Evolutionary conservation across 2,329 filamentous ascomycete genomes (phyloP), one percentile per base, ranked within the genome.

Genomic region (Apiospora phragmitis): DNA sequence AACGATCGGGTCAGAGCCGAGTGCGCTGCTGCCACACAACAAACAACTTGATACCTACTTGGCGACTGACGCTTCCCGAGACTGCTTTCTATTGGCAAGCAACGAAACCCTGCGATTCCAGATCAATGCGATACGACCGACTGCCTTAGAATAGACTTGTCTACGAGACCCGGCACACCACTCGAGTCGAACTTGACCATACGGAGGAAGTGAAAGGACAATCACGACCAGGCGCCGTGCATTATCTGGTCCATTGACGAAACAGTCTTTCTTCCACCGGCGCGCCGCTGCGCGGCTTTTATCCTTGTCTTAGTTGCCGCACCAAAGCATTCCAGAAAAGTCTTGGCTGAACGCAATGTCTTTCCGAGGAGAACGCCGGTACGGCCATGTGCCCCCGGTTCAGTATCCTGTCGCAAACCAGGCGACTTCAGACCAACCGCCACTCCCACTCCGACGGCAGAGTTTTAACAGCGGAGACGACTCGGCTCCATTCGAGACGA

Each of bases 381-480:
- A 91, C 76, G 90, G 90, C 81, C 88, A 91, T 81, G 82, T 92
- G 67, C 90, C 90, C 72, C 90, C 90, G 21, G 89, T 90, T 41
- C 89, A 91, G 78, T 92, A 92, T 75, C 86, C 88, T 21, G 82
- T 88, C 73, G 82, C 85, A 66, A 80, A 80, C 71, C 83, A 81
- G 62, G 76, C 81, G 68, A 74, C 78, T 55, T 79, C 81, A 72
- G 80, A 83, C 59, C 80, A 82, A 71, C 77, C 80, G 66, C 71
- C 77, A 47, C 83, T 84, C 73, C 80, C 83, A 7, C 79, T 78
- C 59, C 86, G 92, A 74, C 87, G 89, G 74, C 87, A 89, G 67
- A 95, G 92, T 83, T 94, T 93, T 83, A 91, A 94, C 80, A 89
- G 87, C 74, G 93, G 92, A 74, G 93, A 96, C 80, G 93, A 95